Evolutionary conservation across 441 rosid genomes (phyloP).

Genomic region (Cnidoscolus chayamansa): DNA sequence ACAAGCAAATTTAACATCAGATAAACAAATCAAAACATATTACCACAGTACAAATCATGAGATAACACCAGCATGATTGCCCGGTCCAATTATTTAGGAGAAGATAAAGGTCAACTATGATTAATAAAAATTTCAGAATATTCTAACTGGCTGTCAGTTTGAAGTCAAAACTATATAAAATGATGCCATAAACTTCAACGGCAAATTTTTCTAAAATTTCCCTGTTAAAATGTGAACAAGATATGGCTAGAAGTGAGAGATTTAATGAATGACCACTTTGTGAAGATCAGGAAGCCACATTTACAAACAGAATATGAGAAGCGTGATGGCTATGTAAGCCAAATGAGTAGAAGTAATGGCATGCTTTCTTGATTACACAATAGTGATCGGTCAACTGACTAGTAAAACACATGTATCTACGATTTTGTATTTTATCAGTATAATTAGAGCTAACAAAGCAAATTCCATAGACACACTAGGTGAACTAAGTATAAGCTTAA

Average conservation of each 20-base stretch:
- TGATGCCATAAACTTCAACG: background rate
- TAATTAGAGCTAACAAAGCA: background rate
- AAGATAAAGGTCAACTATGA: background rate
- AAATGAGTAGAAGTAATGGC: conserved; percentile 1
- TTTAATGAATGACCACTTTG: background rate
- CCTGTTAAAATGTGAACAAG: background rate
- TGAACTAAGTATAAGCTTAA: background rate
- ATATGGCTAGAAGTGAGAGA: background rate
- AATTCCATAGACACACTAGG: background rate
- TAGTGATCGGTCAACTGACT: background rate
- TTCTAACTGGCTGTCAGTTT: background rate
- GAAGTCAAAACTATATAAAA: background rate
- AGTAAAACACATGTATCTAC: background rate
- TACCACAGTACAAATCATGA: background rate
- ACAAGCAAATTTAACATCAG: conserved; percentile 8
- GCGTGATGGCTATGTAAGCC: background rate
- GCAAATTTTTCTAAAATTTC: background rate
- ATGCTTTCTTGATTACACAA: conserved; percentile 2
- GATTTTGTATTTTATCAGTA: background rate
- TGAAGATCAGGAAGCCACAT: background rate
- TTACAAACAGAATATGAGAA: background rate
- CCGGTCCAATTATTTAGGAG: background rate
- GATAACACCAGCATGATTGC: background rate
- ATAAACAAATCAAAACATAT: background rate
- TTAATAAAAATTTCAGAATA: background rate